phyloP scores from a whole-genome alignment of 805 yeast genomes.

The Wickerhamomyces ciferrii region DNA sequence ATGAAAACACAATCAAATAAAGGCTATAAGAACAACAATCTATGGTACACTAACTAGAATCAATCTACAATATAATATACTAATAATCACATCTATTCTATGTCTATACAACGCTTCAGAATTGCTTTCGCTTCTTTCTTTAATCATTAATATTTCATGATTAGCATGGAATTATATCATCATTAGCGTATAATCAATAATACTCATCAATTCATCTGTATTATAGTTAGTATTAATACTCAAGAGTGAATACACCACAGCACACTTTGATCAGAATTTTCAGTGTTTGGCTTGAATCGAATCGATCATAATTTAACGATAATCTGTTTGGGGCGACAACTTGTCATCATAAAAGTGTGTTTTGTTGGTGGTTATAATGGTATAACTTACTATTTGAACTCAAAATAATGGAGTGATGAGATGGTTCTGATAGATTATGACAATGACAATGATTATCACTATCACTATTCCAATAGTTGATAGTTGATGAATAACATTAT shows the following conservation, averaged over 20 bases:
- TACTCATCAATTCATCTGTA: too few relatives aligned
- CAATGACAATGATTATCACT: too few relatives aligned
- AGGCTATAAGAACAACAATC: too few relatives aligned
- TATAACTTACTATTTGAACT: background rate
- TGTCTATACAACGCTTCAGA: too few relatives aligned
- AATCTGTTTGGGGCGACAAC: conserved; percentile 28
- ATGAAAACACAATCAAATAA: too few relatives aligned
- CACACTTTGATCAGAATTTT: conserved; percentile 20
- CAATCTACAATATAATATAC: too few relatives aligned
- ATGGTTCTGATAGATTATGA: too few relatives aligned
- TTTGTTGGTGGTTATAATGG: background rate
- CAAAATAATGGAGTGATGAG: too few relatives aligned
- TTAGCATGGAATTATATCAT: conserved; percentile 22
- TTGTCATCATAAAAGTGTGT: conserved; percentile 17
- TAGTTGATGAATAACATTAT: too few relatives aligned
- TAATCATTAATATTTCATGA: conserved; percentile 19
- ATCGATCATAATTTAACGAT: conserved; percentile 23
- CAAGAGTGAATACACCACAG: background rate
- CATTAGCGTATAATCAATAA: conserved; percentile 13
- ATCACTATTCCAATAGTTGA: too few relatives aligned
- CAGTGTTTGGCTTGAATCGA: conserved; percentile 27
- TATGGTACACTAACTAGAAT: too few relatives aligned
- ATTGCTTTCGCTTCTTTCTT: conserved; percentile 9
- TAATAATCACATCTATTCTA: too few relatives aligned
- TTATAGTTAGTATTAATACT: background rate